phyloP scores from a whole-genome alignment of 2,329 filamentous ascomycete species.

The Penicillium sp. region DNA sequence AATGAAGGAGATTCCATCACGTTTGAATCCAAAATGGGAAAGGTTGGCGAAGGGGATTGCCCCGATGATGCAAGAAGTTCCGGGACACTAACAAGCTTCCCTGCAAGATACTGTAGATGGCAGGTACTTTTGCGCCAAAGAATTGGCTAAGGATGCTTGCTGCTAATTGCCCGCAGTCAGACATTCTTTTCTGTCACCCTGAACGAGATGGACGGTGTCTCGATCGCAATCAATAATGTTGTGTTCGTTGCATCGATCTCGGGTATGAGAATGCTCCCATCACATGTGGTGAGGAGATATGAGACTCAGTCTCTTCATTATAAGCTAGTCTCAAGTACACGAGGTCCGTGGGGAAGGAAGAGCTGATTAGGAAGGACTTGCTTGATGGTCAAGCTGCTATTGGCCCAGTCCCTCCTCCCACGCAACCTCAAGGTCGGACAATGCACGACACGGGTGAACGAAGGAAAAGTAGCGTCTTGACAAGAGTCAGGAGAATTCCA shows the following conservation, averaged over 20 bases:
- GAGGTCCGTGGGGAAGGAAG: neutral
- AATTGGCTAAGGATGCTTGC: neutral
- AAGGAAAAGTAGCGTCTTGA: neutral
- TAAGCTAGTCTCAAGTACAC: slow-evolving; percentile 13
- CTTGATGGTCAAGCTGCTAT: slow-evolving; percentile 7
- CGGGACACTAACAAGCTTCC: slow-evolving; percentile 12
- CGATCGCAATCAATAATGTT: neutral
- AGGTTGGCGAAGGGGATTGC: neutral
- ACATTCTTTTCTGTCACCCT: neutral
- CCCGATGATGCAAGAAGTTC: slow-evolving; percentile 15
- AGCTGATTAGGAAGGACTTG: neutral
- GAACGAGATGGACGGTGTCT: neutral
- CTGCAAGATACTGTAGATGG: neutral
- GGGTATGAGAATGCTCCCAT: neutral
- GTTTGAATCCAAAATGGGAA: slow-evolving; percentile 8
- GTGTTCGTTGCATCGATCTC: neutral
- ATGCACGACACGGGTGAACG: slow-evolving; percentile 21
- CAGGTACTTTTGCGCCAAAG: neutral
- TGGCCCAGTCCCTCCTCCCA: slow-evolving; percentile 15
- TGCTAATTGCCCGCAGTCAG: neutral
- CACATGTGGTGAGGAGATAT: neutral
- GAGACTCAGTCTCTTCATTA: neutral
- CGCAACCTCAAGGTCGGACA: slow-evolving; percentile 19
- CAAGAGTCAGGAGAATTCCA: slow-evolving; percentile 5
- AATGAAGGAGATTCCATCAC: neutral